Evolutionary conservation across 345 rosid genomes (phyloP), one percentile per base, ranked within the genome.

Genomic region (Murraya paniculata): DNA sequence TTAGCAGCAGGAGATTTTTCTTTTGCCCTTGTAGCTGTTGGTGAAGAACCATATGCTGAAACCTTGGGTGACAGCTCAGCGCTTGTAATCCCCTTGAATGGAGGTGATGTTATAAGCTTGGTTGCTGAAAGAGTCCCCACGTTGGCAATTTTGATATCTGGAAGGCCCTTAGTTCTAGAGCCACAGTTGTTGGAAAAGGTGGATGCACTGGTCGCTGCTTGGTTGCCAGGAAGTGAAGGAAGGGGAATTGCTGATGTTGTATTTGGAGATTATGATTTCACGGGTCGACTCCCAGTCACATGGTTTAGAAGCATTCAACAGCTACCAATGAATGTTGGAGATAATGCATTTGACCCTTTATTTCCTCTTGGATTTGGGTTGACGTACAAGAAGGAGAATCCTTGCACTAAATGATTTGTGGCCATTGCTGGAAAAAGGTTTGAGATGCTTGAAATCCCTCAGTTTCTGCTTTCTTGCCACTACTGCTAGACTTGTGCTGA

Each of bases 161-260:
- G 97, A 82, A 89, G 97, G 69, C 99, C 98, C 38, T 36, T 91
- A 78, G 90, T 88, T 77, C 18, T 93, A 25, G 91, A 92, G 56
- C 86, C 88, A n/a, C 24, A n/a, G 35, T 66, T 92, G 58, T 78
- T 90, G 82, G 92, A 86, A 71, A 90, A 92, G 82, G 75, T 84
- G 3, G 90, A 91, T 66, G 92, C 91, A 41, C 41, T 93, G n/a
- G 84, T 93, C 25, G 97, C 94, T 58, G 98, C 99, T 58, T 93
- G 99, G 99, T 68, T 93, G 66, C 98, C 97, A 14, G 98, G 98
- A 84, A 91, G 82, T 0, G 97, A 95, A 82, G 98, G 91, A 45
- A 81, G 76, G 53, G 98, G 97, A 35, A 80, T 93, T 2, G 61
- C 91, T 24, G 95, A 93, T 75, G 92, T 90, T 59, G 65, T 93